These are phyloP conservation scores for Jamesozyma spencerorum DNA, from an alignment of 805 yeast genomes.

Conservation along the genomic window DNA sequence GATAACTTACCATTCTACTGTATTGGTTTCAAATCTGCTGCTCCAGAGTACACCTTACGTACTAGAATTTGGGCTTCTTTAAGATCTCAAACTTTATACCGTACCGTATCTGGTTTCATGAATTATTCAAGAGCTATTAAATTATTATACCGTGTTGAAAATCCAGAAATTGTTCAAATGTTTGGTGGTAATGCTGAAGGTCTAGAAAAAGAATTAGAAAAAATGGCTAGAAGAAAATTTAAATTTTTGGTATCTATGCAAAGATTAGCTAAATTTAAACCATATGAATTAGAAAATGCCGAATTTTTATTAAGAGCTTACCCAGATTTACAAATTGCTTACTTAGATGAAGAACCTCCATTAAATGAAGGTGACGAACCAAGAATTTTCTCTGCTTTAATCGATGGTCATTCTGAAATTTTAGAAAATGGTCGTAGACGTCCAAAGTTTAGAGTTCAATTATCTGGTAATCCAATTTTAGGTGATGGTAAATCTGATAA, in stretches of 20 bases:
- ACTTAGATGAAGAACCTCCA: conserved; percentile 87
- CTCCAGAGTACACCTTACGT: conserved; percentile 91
- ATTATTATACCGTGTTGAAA: conserved; percentile 85
- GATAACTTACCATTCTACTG: conserved; percentile 92
- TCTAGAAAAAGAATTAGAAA: conserved; percentile 85
- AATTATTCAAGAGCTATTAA: conserved; percentile 95
- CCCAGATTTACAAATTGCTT: conserved; percentile 84
- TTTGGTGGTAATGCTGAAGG: conserved; percentile 98
- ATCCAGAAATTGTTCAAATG: conserved; percentile 93
- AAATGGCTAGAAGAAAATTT: conserved; percentile 79
- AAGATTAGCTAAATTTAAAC: conserved; percentile 60
- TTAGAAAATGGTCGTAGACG: conserved; percentile 65
- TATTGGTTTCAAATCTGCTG: conserved; percentile 95
- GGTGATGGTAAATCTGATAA: conserved; percentile 89
- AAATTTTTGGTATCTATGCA: conserved; percentile 80
- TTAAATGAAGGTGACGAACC: conserved; percentile 60
- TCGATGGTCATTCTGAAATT: conserved; percentile 73
- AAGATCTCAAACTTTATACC: conserved; percentile 90
- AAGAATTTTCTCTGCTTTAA: conserved; percentile 64
- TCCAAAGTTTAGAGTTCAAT: conserved; percentile 65
- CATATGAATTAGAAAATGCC: conserved; percentile 70
- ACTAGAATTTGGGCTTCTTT: conserved; percentile 98
- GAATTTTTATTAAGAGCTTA: conserved; percentile 75
- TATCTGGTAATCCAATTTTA: conserved; percentile 76
- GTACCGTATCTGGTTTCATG: conserved; percentile 98